Percentiles rank a stretch among this genome's conserved stretches.
Evolutionary conservation across 2,329 filamentous ascomycete genomes (phyloP).

Genomic region (Beauveria australis): DNA sequence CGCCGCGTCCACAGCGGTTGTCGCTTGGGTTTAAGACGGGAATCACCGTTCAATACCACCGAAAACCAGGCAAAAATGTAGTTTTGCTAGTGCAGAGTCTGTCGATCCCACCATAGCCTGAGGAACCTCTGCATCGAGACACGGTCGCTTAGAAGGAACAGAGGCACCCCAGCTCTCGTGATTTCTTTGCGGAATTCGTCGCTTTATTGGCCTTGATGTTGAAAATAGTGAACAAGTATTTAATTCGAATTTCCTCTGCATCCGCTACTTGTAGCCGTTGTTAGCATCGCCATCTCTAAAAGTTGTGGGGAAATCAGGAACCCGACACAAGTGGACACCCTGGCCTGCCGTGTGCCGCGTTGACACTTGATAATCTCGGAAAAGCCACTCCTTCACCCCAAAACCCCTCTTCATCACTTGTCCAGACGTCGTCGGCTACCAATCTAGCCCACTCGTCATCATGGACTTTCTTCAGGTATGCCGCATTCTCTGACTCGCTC

Average conservation of each 20-base stretch:
- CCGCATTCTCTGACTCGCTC: too few relatives aligned
- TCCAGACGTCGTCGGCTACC: constrained; percentile 9
- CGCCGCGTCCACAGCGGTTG: too few relatives aligned
- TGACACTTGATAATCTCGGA: neutral
- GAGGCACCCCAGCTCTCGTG: too few relatives aligned
- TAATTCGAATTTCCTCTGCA: neutral
- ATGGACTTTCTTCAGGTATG: constrained; percentile 41
- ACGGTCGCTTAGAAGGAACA: too few relatives aligned
- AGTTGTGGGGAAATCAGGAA: neutral
- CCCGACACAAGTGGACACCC: constrained; percentile 6
- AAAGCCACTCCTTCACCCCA: neutral
- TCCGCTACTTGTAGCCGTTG: neutral
- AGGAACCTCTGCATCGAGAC: too few relatives aligned
- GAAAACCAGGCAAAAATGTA: too few relatives aligned
- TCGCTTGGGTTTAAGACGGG: too few relatives aligned
- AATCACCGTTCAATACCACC: too few relatives aligned
- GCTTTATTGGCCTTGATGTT: neutral
- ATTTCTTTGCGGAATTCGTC: too few relatives aligned
- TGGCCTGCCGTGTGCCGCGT: neutral
- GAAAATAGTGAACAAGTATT: neutral
- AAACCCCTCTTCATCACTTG: neutral
- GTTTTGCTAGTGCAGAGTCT: too few relatives aligned
- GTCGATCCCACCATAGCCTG: too few relatives aligned
- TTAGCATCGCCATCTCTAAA: neutral
- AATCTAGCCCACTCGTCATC: constrained; percentile 7